These are phyloP conservation scores for Backusella luteola DNA, from an alignment of 192 early-diverging fungal species.

Conservation along the genomic window DNA sequence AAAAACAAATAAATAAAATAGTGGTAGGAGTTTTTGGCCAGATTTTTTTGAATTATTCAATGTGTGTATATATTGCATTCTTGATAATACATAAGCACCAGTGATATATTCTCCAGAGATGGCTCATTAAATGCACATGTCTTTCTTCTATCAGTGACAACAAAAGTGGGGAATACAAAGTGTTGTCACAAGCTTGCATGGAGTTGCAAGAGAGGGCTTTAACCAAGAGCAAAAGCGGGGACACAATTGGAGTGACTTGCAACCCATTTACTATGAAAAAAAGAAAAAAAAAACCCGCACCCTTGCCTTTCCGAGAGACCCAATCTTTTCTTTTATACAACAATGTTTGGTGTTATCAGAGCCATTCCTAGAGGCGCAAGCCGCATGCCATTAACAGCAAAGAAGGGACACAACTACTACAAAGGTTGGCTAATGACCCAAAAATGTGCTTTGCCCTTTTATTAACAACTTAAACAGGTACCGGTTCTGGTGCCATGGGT, in stretches of 20 bases:
- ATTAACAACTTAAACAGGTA: constrained; percentile 35
- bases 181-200: too few species aligned
- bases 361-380: constrained; percentile 53
- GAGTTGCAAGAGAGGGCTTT: background rate
- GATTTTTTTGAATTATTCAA: too few species aligned
- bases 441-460: background rate
- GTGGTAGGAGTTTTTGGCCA: background rate
- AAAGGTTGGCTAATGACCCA: constrained; percentile 40
- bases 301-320: background rate
- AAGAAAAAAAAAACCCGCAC: background rate
- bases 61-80: too few species aligned
- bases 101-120: too few species aligned
- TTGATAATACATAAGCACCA: too few species aligned
- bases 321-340: background rate
- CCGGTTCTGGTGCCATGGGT: constrained; percentile 62
- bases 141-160: too few species aligned
- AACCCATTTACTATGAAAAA: background rate
- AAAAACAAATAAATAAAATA: background rate
- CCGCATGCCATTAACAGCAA: constrained; percentile 51
- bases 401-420: constrained; percentile 60
- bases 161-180: too few species aligned
- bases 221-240: background rate
- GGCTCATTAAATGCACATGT: too few species aligned
- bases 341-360: constrained; percentile 58
- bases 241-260: background rate